Evolutionary conservation across 1,284 basidiomycete species (phyloP).

Genomic region (Moesziomyces sp.): DNA sequence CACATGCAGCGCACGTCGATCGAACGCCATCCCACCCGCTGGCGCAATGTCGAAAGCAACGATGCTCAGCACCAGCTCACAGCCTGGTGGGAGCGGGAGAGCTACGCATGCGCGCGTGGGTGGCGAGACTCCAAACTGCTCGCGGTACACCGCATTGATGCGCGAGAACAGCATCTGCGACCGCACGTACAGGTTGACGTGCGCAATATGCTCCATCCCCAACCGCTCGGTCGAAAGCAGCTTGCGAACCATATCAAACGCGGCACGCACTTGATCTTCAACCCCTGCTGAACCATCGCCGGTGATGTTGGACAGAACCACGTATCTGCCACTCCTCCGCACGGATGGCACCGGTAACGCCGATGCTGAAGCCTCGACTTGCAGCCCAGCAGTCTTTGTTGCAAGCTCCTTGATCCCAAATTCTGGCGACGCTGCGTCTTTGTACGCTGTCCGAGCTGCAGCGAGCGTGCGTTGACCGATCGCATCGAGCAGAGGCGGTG

Average conservation of each 20-base stretch:
- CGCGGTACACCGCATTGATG: constrained; percentile 74
- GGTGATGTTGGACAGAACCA: constrained; percentile 31
- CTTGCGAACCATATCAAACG: constrained; percentile 16
- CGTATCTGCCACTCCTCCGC: constrained; percentile 20
- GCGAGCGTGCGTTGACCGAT: constrained; percentile 32
- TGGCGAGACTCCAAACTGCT: constrained; percentile 88
- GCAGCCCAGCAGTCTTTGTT: neutral
- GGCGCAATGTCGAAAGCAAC: constrained; percentile 20
- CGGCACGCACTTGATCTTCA: constrained; percentile 26
- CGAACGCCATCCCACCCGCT: neutral
- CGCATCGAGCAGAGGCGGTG: constrained; percentile 34
- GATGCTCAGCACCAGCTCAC: constrained; percentile 24
- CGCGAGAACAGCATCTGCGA: constrained; percentile 43
- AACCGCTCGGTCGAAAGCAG: constrained; percentile 6
- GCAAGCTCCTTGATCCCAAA: neutral
- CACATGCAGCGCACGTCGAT: constrained; percentile 78
- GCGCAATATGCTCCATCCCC: constrained; percentile 73
- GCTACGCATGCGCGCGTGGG: constrained; percentile 92
- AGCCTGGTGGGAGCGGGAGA: constrained; percentile 67
- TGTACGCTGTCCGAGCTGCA: constrained; percentile 6
- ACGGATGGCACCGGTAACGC: constrained; percentile 12
- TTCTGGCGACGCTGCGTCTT: neutral
- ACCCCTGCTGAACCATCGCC: neutral
- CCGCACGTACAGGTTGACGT: constrained; percentile 85
- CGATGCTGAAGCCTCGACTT: neutral